Percentiles rank a stretch among this genome's conserved stretches.
Conservation (phyloP, 345 rosid species). For the Erysimum cheiranthoides region DNA sequence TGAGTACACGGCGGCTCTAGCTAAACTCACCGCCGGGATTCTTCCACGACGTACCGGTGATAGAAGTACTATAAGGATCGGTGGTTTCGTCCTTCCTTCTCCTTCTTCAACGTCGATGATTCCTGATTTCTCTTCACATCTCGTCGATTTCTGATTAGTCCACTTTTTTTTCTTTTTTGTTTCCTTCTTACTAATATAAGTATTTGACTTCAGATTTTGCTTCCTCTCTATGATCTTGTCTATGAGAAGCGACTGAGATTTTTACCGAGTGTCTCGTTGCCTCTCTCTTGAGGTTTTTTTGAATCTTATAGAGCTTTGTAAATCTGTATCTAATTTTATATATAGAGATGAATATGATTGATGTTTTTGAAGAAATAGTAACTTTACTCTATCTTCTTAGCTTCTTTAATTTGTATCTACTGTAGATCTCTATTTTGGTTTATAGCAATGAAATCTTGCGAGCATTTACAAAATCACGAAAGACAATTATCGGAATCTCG, state of each 20-base stretch:
- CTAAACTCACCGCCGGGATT: conserved; percentile 51
- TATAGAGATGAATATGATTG: conserved; percentile 30
- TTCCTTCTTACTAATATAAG: neutral
- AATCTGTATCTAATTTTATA: conserved; percentile 21
- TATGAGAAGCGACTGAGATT: conserved; percentile 25
- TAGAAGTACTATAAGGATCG: conserved; percentile 34
- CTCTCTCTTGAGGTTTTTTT: neutral
- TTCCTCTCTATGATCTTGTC: conserved; percentile 15
- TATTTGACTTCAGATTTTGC: conserved; percentile 23
- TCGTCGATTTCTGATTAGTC: conserved; percentile 40
- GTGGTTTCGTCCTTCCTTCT: conserved; percentile 31
- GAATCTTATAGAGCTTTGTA: conserved; percentile 26
- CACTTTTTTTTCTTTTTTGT: neutral
- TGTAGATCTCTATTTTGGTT: neutral
- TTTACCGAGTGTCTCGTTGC: conserved; percentile 36
- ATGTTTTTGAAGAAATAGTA: conserved; percentile 1
- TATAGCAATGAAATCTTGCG: conserved; percentile 11
- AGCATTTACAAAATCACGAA: neutral
- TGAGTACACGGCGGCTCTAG: conserved; percentile 60
- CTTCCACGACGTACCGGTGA: conserved; percentile 43
- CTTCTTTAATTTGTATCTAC: neutral
- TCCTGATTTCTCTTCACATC: conserved; percentile 47
- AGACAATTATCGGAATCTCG: neutral
- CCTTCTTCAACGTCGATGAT: conserved; percentile 32
- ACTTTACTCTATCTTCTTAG: neutral